These are phyloP conservation scores for Penicillium sp. DNA, from an alignment of 2,329 filamentous ascomycete species.

Conservation along the genomic window DNA sequence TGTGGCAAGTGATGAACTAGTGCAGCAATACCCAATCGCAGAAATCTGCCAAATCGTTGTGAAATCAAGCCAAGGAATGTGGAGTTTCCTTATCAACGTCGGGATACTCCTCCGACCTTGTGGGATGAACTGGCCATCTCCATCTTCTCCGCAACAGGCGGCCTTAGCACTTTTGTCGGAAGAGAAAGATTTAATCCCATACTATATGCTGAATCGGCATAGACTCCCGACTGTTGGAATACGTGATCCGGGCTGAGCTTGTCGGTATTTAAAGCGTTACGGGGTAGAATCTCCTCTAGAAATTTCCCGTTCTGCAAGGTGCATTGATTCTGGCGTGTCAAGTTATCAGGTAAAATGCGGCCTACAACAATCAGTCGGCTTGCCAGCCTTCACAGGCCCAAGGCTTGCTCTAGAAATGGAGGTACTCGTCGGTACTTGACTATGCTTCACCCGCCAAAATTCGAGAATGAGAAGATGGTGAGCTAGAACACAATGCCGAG, in stretches of 20 bases:
- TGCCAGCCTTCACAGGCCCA: slow-evolving; percentile 8
- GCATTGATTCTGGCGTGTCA: not conserved
- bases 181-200: not conserved
- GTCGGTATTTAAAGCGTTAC: not conserved
- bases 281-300: not conserved
- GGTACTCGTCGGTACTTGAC: slow-evolving; percentile 15
- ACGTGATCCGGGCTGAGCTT: no score
- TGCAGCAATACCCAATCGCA: not conserved
- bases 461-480: slow-evolving; percentile 32
- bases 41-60: not conserved
- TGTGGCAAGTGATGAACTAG: not conserved
- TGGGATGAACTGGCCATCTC: slow-evolving; percentile 2
- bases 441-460: slow-evolving; percentile 28
- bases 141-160: slow-evolving; percentile 4
- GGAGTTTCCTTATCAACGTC: slow-evolving; percentile 10
- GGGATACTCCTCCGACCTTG: not conserved
- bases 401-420: slow-evolving; percentile 2
- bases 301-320: not conserved
- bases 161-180: not conserved
- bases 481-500: not conserved
- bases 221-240: slow-evolving; percentile 7
- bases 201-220: not conserved
- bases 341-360: slow-evolving; percentile 11
- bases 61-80: not conserved
- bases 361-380: slow-evolving; percentile 11